Evolutionary conservation across 768 basidiomycete species (phyloP).

Genomic region (Lactarius trivialis): DNA sequence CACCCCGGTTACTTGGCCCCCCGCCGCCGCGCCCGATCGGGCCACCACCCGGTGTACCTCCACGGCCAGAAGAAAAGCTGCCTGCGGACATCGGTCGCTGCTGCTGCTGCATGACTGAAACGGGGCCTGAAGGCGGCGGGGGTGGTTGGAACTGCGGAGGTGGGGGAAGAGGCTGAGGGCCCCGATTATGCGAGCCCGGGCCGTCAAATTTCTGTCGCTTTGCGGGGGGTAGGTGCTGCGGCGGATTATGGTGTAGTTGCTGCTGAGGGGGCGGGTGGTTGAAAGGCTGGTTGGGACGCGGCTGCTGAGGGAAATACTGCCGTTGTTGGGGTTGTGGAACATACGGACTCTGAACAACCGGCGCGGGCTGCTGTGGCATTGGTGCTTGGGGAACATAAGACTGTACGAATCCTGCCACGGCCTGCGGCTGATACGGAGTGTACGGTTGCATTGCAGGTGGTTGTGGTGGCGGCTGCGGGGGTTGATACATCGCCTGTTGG

Average conservation of each 20-base stretch:
- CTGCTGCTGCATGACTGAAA: slow-evolving; percentile 34
- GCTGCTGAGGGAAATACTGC: slow-evolving; percentile 38
- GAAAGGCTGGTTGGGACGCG: slow-evolving; percentile 41
- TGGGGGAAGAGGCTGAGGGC: slow-evolving; percentile 49
- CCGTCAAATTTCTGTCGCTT: slow-evolving; percentile 83
- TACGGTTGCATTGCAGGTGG: slow-evolving; percentile 58
- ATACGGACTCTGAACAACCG: slow-evolving; percentile 34
- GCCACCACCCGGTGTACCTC: slow-evolving; percentile 36
- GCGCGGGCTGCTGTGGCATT: slow-evolving; percentile 45
- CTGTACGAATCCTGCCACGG: slow-evolving; percentile 52
- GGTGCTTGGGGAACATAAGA: slow-evolving; percentile 61
- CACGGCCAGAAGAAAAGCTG: slow-evolving; percentile 32
- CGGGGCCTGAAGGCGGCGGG: slow-evolving; percentile 37
- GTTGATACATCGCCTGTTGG: slow-evolving; percentile 46
- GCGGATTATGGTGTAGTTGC: slow-evolving; percentile 52
- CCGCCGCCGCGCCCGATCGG: slow-evolving; percentile 37
- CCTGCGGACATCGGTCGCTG: slow-evolving; percentile 27
- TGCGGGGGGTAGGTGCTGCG: slow-evolving; percentile 83
- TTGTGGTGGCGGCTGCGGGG: slow-evolving; percentile 45
- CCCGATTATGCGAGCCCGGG: slow-evolving; percentile 35
- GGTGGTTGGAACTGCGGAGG: slow-evolving; percentile 64
- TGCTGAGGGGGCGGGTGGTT: slow-evolving; percentile 31
- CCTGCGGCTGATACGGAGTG: slow-evolving; percentile 66
- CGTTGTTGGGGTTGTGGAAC: slow-evolving; percentile 30
- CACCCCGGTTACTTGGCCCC: slow-evolving; percentile 38